Conservation (phyloP, 1,284 basidiomycete species). For the Omphalotus olearius region DNA sequence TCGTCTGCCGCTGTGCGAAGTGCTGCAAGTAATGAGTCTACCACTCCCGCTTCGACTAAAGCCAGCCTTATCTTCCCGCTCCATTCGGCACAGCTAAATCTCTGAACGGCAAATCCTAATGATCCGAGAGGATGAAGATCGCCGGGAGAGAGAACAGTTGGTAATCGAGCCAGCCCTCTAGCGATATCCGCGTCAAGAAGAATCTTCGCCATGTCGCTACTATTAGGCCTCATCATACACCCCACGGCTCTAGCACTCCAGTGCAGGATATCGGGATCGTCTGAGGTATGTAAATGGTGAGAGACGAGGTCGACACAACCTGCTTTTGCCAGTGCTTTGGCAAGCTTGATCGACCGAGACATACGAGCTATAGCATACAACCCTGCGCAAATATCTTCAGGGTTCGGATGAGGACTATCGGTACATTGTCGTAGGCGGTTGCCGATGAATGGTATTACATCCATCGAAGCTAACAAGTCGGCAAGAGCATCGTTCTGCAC, state of each 20-base stretch:
- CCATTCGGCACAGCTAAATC: conserved; percentile 25
- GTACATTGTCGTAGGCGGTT: conserved; percentile 5
- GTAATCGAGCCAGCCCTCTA: conserved; percentile 22
- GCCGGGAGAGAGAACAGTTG: conserved; percentile 20
- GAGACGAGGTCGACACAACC: conserved; percentile 19
- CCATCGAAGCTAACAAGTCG: conserved; percentile 16
- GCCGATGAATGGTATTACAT: conserved; percentile 5
- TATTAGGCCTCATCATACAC: conserved; percentile 25
- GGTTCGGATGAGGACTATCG: background rate
- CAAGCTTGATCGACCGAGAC: conserved; percentile 23
- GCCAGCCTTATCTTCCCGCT: conserved; percentile 22
- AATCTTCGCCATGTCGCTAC: conserved; percentile 21
- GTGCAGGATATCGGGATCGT: conserved; percentile 19
- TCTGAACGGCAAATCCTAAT: conserved; percentile 24
- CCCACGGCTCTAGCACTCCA: conserved; percentile 22
- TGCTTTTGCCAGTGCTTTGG: conserved; percentile 20
- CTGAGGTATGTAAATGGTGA: conserved; percentile 17
- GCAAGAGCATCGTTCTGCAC: conserved; percentile 21
- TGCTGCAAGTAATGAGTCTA: conserved; percentile 23
- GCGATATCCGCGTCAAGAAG: conserved; percentile 23
- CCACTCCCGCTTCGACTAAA: conserved; percentile 24
- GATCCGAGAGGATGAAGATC: conserved; percentile 16
- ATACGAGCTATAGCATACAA: conserved; percentile 22
- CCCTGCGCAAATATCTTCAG: conserved; percentile 15
- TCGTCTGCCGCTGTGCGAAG: conserved; percentile 22